Evolutionary conservation across 1,284 basidiomycete genomes (phyloP), one percentile per base, ranked within the genome.

Genomic region (Pascua guehoae): DNA sequence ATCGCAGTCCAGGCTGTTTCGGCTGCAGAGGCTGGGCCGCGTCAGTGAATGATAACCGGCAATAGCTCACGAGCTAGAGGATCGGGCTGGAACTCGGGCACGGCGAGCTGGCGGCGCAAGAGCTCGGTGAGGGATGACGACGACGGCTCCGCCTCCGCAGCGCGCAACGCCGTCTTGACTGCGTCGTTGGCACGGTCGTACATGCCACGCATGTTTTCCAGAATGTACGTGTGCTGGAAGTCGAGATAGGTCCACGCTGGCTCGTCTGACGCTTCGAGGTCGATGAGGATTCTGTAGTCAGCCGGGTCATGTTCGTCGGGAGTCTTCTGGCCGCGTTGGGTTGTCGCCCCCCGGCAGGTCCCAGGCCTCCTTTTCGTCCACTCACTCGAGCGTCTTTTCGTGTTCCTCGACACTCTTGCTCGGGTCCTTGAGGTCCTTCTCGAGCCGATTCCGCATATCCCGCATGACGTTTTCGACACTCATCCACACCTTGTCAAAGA

Each of bases 211-310:
- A 98, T 88, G 59, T 86, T 83, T 38, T 86, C 83, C 62, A 92
- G 79, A 51, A 97, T 89, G 68, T 91, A 85, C 47, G 85, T 83
- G 72, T 98, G 92, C 65, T 98, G 94, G 54, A 87, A 86, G 68
- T 98, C 95, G 64, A 98, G 88, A 73, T 91, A 98, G 16, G 87
- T 85, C 89, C 93, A 95, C 47, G 93, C 86, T 0, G 94, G 91
- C 62, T 94, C 90, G 40, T 79, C 74, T 12, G 84, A 83, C 0
- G 83, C 80, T 66, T 88, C 88, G 58, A 97, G 78, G 63, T 97
- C 93, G 56, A 91, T 80, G 46, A 96, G 77, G 54, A 93, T 87
- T 69, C 91, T 94, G 67, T n/a, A 18, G 53, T 44, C 46, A 58
- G 49, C 42, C 10, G 32, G 24, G 9, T 15, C 17, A 1, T n/a